These are phyloP conservation scores for Cutaneotrichosporon sp. DNA, from an alignment of 1,284 basidiomycete species.

Conservation along the genomic window DNA sequence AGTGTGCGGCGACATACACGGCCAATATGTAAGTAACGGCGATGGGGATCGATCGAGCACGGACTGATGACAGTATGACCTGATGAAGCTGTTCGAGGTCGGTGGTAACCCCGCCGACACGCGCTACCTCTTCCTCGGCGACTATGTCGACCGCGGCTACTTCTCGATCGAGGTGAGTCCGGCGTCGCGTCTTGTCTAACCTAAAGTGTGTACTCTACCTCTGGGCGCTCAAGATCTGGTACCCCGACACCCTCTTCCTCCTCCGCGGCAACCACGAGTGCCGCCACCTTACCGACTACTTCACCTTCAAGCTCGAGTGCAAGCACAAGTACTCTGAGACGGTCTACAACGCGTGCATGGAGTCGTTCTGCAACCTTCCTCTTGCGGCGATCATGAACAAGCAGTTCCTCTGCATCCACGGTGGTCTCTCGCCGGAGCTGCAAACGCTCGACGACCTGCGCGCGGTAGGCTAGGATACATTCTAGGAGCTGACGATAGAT, in stretches of 20 bases:
- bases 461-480: slow-evolving; percentile 57
- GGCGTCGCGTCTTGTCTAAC: slow-evolving; percentile 15
- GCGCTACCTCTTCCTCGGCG: slow-evolving; percentile 92
- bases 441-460: slow-evolving; percentile 88
- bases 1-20: slow-evolving; percentile 96
- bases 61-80: slow-evolving; percentile 68
- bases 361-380: slow-evolving; percentile 87
- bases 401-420: slow-evolving; percentile 94
- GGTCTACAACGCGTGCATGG: slow-evolving; percentile 88
- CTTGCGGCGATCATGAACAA: slow-evolving; percentile 96
- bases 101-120: slow-evolving; percentile 89
- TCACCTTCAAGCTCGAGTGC: slow-evolving; percentile 95
- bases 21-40: slow-evolving; percentile 78
- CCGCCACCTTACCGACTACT: slow-evolving; percentile 91
- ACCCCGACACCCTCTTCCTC: slow-evolving; percentile 83
- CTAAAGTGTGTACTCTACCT: slow-evolving; percentile 82
- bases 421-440: slow-evolving; percentile 85
- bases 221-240: slow-evolving; percentile 90
- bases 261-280: slow-evolving; percentile 98
- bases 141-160: slow-evolving; percentile 96
- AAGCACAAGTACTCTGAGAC: slow-evolving; percentile 92
- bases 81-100: slow-evolving; percentile 98
- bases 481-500: slow-evolving; percentile 58
- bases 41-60: neutral
- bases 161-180: slow-evolving; percentile 82